Evolutionary conservation across 2,329 filamentous ascomycete genomes (phyloP), one percentile per base, ranked within the genome.

Genomic region (Escovopsis weberi): DNA sequence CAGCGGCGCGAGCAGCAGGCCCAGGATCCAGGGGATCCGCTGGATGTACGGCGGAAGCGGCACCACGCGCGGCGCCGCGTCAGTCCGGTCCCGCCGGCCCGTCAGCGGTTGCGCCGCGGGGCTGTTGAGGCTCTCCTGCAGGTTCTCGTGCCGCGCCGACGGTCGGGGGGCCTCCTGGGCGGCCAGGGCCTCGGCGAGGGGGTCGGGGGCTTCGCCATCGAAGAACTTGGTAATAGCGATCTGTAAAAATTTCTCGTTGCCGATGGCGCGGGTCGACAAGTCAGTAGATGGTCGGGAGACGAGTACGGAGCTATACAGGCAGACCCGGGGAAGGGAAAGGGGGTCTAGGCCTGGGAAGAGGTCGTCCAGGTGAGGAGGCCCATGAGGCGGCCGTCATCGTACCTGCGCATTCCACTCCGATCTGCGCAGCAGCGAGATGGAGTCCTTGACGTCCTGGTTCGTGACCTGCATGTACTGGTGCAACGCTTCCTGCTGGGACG

Each of bases 201-300:
- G 82, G 58, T 94, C 85, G 39, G 86, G 75, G 4, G 82, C 82
- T 64, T 96, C 91, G 52, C 91, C 91, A 55, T 98, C 91, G 59
- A 95, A 98, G 74, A 96, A 96, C 58, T 93, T 93, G 50, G 91
- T 78, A 49, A 98, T 89, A 45, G 91, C 89, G 54, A 96, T 94
- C 81, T 95, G 6, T 23, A 23, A 6, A 6, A 4, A 4, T 4
- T 23, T 6, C 23, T 23, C 23, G 23, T 4, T 23, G 23, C 23
- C 23, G 23, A 23, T 23, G 23, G 23, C 23, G 6, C 1, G 23
- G 23, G 23, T 4, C 23, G 23, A 23, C 23, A 6, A 4, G 6
- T 23, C 23, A 23, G 23, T 6, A 23, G 23, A 6, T 23, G 23
- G 3, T 23, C 23, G 23, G 28, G 28, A 11, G 28, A 32, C 28